Base-by-base conservation (phyloP, 345 rosid genomes). In the Eucalyptus marginata region DNA sequence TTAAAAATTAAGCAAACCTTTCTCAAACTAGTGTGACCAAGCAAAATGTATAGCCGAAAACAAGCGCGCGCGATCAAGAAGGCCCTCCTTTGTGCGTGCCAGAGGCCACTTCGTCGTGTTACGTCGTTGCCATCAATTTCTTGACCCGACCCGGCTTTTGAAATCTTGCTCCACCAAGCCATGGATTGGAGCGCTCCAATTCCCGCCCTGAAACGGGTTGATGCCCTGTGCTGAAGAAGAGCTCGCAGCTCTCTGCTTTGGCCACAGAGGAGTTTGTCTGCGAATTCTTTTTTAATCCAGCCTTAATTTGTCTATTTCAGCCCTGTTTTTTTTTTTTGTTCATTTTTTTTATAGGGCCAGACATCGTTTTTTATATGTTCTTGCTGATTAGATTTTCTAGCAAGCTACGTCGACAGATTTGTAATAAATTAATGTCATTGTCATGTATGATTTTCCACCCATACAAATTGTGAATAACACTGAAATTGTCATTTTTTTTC, bases 391-490 rank as follows among this genome's bases (percentile, higher is more conserved):
- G 76, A 64, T 14, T n/a, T 64, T 64, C 20, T 7, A 8, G 36
- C 10, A 14, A 64, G 36, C 18, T 14, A 64, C 18, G 3, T 29
- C 9, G 0, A 64, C 33, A 7, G 4, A 64, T 64, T 64, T 64
- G 9, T 64, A 64, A 64, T 13, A 64, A 14, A n/a, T 64, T 29
- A 64, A n/a, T n/a, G 18, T 4, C 0, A 0, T 5, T n/a, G 18
- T 4, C 0, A 0, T 5, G 1, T 4, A 4, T 14, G 40, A n/a
- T 64, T 64, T 64, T 64, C 3, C 18, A 13, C 16, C 10, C 18
- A 64, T n/a, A 13, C 5, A 2, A 14, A 64, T 64, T 14, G 5
- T 2, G 5, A n/a, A 64, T n/a, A 7, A 13, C 4, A 64, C 36
- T n/a, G 5, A 64, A 64, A 15, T n/a, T 7, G 0, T 64, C 15